Percentiles rank a stretch among this genome's conserved stretches.
Conservation (phyloP, 768 basidiomycete species). For the Floccularia luteovirens region DNA sequence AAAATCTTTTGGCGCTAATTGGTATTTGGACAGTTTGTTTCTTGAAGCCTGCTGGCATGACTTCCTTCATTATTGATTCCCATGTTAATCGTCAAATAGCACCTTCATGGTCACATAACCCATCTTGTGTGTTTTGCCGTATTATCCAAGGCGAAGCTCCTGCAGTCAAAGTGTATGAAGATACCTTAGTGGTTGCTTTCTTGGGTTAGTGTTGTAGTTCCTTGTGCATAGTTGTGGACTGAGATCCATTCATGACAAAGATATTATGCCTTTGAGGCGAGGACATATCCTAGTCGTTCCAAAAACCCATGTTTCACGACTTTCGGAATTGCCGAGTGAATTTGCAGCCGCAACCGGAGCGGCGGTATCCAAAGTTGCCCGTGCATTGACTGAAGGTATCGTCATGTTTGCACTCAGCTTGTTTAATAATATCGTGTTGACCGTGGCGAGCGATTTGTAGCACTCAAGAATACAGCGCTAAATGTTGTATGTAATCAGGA, state of each 20-base stretch:
- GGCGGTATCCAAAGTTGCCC: conserved; percentile 53
- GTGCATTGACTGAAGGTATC: conserved; percentile 56
- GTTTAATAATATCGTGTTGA: neutral
- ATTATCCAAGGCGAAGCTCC: conserved; percentile 46
- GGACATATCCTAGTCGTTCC: conserved; percentile 71
- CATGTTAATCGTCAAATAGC: conserved; percentile 41
- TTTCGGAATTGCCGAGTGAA: conserved; percentile 60
- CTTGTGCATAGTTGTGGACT: neutral
- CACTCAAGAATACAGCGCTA: conserved; percentile 55
- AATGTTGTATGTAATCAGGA: conserved; percentile 80
- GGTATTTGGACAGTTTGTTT: too few relatives aligned
- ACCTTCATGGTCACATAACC: conserved; percentile 39
- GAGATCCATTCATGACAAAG: conserved; percentile 19
- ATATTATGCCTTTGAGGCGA: conserved; percentile 58
- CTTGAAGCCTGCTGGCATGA: too few relatives aligned
- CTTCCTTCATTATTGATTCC: conserved; percentile 64
- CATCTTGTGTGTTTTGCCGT: conserved; percentile 56
- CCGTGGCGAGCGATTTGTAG: conserved; percentile 19
- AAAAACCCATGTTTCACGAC: conserved; percentile 49
- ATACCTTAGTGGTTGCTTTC: conserved; percentile 56
- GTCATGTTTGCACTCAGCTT: conserved; percentile 9
- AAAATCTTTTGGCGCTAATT: too few relatives aligned
- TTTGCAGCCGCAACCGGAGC: conserved; percentile 51
- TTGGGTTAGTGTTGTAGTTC: conserved; percentile 33
- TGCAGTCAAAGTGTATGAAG: conserved; percentile 49